Base-by-base conservation (phyloP, 1,284 basidiomycete species). In the Papiliotrema flavescens region DNA sequence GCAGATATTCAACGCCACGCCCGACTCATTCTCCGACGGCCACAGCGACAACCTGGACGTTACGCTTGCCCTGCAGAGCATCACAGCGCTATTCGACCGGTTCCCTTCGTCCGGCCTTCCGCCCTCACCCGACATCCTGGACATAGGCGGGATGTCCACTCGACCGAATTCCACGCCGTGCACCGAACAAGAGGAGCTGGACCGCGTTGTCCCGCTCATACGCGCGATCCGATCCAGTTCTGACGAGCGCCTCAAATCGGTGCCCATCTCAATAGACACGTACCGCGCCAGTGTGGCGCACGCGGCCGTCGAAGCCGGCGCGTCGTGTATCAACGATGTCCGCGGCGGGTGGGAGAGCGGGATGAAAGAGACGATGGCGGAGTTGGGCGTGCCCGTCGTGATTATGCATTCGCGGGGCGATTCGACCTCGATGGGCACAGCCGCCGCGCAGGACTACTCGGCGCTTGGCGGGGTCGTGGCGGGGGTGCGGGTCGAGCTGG, bases 1-100 rank as follows among this genome's bases (percentile, higher is more conserved):
- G 96, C 89, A 88, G 0, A 97, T 92, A 4, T 82, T 98, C 62
- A 98, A 98, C 70, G 83, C 84, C 2, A 98, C 96, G 0, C 96
- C 96, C 1, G 94, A 99, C 76, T 97, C 93, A 0, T 98, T 98
- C 78, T 98, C 94, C 0, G 93, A 98, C 62, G 92, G 92, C 6
- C 15, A 47, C 19, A 7, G 28, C 7, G 35, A 48, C 8, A 36
- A 53, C 23, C 44, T 71, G 13, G 51, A 66, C 6, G 51, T 60
- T 14, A 55, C 62, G 1, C 53, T 64, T 15, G 65, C 65, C 1
- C 61, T 78, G 3, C 59, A 63, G 5, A 51, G 66, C 4, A 55
- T 63, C 8, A 54, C 63, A 15, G 60, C 57, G 5, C 48, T 70
- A 26, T 49, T 57, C n/a, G 34, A 49, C 5, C 37, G 47, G 1